Percentiles rank a stretch among this genome's conserved stretches.
phyloP scores from a whole-genome alignment of 2,329 filamentous ascomycete genomes.

The Colletotrichum sp. region DNA sequence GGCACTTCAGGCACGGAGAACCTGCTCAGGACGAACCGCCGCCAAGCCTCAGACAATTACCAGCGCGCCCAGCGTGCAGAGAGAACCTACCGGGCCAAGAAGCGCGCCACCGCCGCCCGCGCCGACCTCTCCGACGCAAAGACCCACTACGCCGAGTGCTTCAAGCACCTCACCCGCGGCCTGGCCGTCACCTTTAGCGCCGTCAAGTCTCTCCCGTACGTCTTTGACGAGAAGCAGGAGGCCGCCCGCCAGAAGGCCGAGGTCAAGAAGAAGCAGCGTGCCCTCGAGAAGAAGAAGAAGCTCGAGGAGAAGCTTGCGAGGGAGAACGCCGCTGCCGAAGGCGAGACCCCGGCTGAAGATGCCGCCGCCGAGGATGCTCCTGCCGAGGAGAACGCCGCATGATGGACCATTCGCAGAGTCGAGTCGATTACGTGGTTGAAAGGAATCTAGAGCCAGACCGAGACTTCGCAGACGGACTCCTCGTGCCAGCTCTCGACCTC shows the following conservation, averaged over 20 bases:
- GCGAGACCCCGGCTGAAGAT: background rate
- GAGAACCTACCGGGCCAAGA: slow-evolving; percentile 43
- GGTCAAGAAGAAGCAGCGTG: slow-evolving; percentile 31
- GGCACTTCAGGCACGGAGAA: slow-evolving; percentile 49
- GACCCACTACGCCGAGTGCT: slow-evolving; percentile 40
- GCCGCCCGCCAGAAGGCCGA: slow-evolving; percentile 31
- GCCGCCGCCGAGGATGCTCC: background rate
- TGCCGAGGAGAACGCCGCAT: slow-evolving; percentile 2
- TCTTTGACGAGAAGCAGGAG: slow-evolving; percentile 42
- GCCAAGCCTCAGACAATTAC: slow-evolving; percentile 40
- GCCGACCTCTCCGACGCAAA: slow-evolving; percentile 40
- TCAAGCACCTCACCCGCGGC: slow-evolving; percentile 39
- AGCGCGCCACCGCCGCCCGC: slow-evolving; percentile 43
- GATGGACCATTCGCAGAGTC: slow-evolving; percentile 8
- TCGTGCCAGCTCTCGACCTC: background rate
- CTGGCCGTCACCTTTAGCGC: slow-evolving; percentile 34
- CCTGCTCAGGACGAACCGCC: slow-evolving; percentile 41
- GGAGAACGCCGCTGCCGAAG: slow-evolving; percentile 19
- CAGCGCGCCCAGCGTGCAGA: slow-evolving; percentile 44
- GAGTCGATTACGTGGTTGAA: slow-evolving; percentile 6
- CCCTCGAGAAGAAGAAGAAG: slow-evolving; percentile 37
- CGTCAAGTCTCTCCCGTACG: slow-evolving; percentile 36
- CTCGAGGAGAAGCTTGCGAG: slow-evolving; percentile 37
- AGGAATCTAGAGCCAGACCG: background rate
- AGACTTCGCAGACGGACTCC: background rate